Evolutionary conservation across 169 alveolate species (phyloP).

Genomic region (Eimeria necatrix): DNA sequence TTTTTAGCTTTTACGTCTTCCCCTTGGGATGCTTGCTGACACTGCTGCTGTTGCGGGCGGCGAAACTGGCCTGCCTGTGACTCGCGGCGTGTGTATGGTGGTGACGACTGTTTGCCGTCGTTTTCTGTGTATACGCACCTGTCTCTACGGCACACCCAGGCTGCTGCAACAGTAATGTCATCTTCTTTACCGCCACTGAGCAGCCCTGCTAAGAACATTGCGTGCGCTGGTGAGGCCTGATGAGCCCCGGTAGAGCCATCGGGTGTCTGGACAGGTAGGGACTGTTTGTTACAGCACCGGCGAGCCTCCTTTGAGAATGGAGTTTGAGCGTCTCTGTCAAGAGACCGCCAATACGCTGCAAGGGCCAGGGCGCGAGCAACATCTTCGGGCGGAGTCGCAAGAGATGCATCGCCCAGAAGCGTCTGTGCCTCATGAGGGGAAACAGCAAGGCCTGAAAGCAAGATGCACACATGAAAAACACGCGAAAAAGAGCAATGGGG

Average conservation of each 20-base stretch:
- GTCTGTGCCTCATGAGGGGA: conserved; percentile 84
- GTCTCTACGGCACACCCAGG: conserved; percentile 81
- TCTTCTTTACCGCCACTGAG: conserved; percentile 84
- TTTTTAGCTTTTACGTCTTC: no score
- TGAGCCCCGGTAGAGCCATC: background rate
- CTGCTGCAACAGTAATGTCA: conserved; percentile 85
- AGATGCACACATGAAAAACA: background rate
- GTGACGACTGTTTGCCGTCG: background rate
- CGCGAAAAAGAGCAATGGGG: background rate
- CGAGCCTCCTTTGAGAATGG: conserved; percentile 68
- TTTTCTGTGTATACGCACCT: background rate
- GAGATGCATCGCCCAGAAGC: conserved; percentile 66
- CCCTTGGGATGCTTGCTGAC: no score
- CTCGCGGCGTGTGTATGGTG: background rate
- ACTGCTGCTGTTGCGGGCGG: no score
- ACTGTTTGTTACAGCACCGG: conserved; percentile 12
- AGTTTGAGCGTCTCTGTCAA: conserved; percentile 82
- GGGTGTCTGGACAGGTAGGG: conserved; percentile 13
- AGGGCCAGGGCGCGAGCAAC: conserved; percentile 84
- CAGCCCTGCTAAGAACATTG: background rate
- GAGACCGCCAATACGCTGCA: conserved; percentile 83
- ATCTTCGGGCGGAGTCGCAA: conserved; percentile 79
- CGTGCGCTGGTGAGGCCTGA: conserved; percentile 27
- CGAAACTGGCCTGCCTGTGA: no score
- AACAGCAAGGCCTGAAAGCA: conserved; percentile 80